Evolutionary conservation across 352 stramenopile genomes (phyloP).

Genomic region (Pythium coloratum): DNA sequence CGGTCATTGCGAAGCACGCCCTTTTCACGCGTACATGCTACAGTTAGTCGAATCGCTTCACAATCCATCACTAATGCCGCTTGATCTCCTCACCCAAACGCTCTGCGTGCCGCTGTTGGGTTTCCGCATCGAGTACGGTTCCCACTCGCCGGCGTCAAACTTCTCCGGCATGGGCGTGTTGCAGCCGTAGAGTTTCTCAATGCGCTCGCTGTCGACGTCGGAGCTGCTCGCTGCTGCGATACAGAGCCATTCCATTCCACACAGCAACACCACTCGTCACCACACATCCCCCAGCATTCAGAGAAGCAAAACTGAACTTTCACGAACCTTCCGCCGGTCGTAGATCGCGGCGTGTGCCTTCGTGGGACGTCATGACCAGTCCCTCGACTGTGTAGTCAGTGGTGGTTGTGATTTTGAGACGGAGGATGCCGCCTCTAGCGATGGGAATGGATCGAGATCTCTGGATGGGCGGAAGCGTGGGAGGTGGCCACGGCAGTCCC

Average conservation of each 20-base stretch:
- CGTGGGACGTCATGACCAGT: slow-evolving; percentile 22
- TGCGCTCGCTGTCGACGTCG: slow-evolving; percentile 25
- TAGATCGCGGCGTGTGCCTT: slow-evolving; percentile 15
- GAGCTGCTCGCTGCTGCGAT: slow-evolving; percentile 20
- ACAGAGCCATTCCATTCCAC: not conserved
- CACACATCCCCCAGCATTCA: not conserved
- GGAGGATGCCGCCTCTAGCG: no score
- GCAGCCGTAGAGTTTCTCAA: slow-evolving; percentile 23
- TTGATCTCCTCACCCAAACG: slow-evolving; percentile 34
- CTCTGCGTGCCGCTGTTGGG: slow-evolving; percentile 47
- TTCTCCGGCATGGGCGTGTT: slow-evolving; percentile 35
- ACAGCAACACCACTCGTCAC: not conserved
- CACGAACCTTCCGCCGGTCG: slow-evolving; percentile 26
- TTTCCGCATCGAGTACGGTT: slow-evolving; percentile 53
- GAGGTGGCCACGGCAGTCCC: slow-evolving; percentile 14
- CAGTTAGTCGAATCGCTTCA: not conserved
- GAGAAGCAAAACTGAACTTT: not conserved
- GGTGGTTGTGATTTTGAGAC: no score
- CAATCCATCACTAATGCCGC: not conserved
- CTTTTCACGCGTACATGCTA: slow-evolving; percentile 22
- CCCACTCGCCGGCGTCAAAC: slow-evolving; percentile 48
- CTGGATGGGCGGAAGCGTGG: not conserved
- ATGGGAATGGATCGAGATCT: not conserved
- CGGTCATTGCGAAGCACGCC: slow-evolving; percentile 66
- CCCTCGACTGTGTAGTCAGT: no score